Conservation (phyloP, 2,329 filamentous ascomycete genomes). For the Hypoxylon sp. region DNA sequence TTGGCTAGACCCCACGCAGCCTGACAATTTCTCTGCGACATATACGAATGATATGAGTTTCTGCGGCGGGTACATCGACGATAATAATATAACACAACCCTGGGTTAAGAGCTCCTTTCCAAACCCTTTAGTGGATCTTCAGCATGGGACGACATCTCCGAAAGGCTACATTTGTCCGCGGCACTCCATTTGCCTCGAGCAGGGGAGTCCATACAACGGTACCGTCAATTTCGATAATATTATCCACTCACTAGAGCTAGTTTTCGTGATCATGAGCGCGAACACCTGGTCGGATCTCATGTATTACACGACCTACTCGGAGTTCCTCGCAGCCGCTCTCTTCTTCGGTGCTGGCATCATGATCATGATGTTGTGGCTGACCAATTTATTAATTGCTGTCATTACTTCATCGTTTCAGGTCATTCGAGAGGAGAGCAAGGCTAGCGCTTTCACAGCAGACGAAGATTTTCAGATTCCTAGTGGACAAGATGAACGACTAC, state of each 20-base stretch:
- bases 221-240: slow-evolving; percentile 98
- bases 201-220: slow-evolving; percentile 81
- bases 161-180: slow-evolving; percentile 93
- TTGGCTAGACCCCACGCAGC: slow-evolving; percentile 77
- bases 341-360: slow-evolving; percentile 83
- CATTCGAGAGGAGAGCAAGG: slow-evolving; percentile 94
- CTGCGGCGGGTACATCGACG: slow-evolving; percentile 83
- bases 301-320: slow-evolving; percentile 92
- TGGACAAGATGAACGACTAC: slow-evolving; percentile 60
- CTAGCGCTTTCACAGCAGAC: slow-evolving; percentile 90
- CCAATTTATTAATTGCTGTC: slow-evolving; percentile 93
- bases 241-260: slow-evolving; percentile 88
- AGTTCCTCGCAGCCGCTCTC: slow-evolving; percentile 87
- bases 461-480: slow-evolving; percentile 63
- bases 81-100: slow-evolving; percentile 72
- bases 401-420: slow-evolving; percentile 99
- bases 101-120: slow-evolving; percentile 71
- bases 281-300: slow-evolving; percentile 97
- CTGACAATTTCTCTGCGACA: slow-evolving; percentile 66
- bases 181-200: slow-evolving; percentile 86
- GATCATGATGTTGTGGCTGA: slow-evolving; percentile 95
- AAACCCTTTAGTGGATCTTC: slow-evolving; percentile 63
- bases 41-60: slow-evolving; percentile 80
- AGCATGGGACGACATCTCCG: slow-evolving; percentile 64
- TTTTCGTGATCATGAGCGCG: slow-evolving; percentile 98